phyloP scores from a whole-genome alignment of 1,284 basidiomycete species.

The Crocinoboletus sp. region DNA sequence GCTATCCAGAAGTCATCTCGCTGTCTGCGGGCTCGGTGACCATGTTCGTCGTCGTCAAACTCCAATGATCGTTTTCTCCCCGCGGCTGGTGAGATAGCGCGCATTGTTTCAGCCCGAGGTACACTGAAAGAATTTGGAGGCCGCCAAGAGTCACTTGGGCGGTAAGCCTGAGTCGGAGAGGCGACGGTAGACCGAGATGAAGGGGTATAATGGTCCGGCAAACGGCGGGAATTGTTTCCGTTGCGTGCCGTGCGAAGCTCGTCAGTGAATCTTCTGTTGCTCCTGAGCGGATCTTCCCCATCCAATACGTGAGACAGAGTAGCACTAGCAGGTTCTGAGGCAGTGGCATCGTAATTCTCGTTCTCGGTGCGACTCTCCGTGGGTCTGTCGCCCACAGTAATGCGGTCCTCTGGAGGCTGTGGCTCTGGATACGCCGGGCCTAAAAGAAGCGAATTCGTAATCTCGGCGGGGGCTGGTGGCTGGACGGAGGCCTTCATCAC shows the following conservation, averaged over 20 bases:
- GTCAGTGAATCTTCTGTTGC: slow-evolving; percentile 9
- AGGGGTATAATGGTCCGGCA: slow-evolving; percentile 14
- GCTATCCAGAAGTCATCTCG: slow-evolving; percentile 21
- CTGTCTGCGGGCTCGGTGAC: slow-evolving; percentile 22
- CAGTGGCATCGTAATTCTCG: background rate
- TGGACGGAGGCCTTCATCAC: slow-evolving; percentile 7
- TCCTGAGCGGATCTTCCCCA: slow-evolving; percentile 8
- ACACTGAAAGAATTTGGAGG: slow-evolving; percentile 3
- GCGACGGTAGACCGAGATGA: slow-evolving; percentile 2
- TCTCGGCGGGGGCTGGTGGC: slow-evolving; percentile 2
- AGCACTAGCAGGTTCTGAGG: slow-evolving; percentile 11
- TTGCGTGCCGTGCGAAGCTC: slow-evolving; percentile 8
- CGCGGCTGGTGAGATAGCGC: slow-evolving; percentile 13
- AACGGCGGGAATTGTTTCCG: slow-evolving; percentile 1
- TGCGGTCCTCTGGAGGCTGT: slow-evolving; percentile 1
- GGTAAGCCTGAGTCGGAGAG: slow-evolving; percentile 7
- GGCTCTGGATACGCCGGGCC: slow-evolving; percentile 7
- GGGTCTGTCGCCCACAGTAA: slow-evolving; percentile 1
- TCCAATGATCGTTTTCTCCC: slow-evolving; percentile 25
- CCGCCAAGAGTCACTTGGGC: slow-evolving; percentile 4
- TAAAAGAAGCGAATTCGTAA: slow-evolving; percentile 12
- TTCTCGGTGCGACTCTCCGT: slow-evolving; percentile 1
- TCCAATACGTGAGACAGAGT: slow-evolving; percentile 6
- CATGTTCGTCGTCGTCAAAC: slow-evolving; percentile 17
- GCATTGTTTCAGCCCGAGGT: slow-evolving; percentile 17